A percentile compares a stretch with the other conserved stretches of the same genome.
phyloP scores from a whole-genome alignment of 1,284 basidiomycete genomes.

The Cutaneotrichosporon sp. region DNA sequence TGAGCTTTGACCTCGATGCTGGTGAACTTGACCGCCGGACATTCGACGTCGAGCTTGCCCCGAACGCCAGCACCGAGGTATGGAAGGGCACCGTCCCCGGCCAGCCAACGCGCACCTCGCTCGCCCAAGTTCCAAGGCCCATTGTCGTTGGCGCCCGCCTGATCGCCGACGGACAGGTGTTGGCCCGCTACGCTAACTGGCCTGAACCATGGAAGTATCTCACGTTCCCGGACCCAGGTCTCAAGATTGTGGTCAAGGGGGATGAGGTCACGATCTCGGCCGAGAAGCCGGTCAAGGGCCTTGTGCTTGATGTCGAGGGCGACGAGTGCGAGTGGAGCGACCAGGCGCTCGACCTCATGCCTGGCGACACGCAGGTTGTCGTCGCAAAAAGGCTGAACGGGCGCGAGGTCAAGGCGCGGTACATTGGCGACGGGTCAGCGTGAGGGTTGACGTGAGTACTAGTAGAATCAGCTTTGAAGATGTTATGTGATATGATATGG shows the following conservation, averaged over 20 bases:
- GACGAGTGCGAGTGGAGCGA: slow-evolving; percentile 69
- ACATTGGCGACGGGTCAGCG: slow-evolving; percentile 22
- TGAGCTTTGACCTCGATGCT: slow-evolving; percentile 62
- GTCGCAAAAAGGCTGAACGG: slow-evolving; percentile 65
- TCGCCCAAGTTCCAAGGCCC: slow-evolving; percentile 64
- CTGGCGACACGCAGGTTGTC: slow-evolving; percentile 70
- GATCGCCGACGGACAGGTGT: slow-evolving; percentile 55
- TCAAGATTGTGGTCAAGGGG: slow-evolving; percentile 61
- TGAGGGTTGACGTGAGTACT: not conserved
- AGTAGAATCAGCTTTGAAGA: not conserved
- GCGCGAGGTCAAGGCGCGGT: slow-evolving; percentile 62
- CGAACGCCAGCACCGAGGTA: slow-evolving; percentile 80
- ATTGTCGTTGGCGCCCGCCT: slow-evolving; percentile 76
- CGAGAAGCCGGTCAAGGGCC: slow-evolving; percentile 74
- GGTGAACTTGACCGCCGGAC: slow-evolving; percentile 57
- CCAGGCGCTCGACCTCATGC: slow-evolving; percentile 82
- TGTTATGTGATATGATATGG: not conserved
- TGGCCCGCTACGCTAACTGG: slow-evolving; percentile 70
- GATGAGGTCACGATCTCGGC: slow-evolving; percentile 64
- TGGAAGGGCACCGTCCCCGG: slow-evolving; percentile 66
- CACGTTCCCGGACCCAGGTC: slow-evolving; percentile 66
- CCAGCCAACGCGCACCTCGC: slow-evolving; percentile 64
- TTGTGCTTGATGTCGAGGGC: slow-evolving; percentile 72
- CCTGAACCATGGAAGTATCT: slow-evolving; percentile 89
- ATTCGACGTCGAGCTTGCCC: slow-evolving; percentile 60